Base-by-base conservation (phyloP, 306 rosid species). In the Pyrus betulifolia region DNA sequence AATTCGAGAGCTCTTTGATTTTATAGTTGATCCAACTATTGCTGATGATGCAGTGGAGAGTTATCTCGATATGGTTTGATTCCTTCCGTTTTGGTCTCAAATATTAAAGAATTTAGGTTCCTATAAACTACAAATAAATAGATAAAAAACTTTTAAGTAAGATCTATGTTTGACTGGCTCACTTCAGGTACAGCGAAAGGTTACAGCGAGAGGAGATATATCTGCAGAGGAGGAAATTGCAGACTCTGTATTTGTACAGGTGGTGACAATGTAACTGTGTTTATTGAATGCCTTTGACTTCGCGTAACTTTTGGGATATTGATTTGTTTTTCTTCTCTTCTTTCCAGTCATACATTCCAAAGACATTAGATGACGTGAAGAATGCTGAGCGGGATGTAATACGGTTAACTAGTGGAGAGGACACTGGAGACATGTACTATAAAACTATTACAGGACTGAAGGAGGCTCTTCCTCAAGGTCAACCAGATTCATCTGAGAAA, bases 161-260 rank as follows among this genome's bases (percentile, higher is more conserved):
- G 35, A 22, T 14, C 2, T 38, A 17, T 57, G 3, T 8, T 55
- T 67, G 6, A 78, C 59, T 27, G 2, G 79, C 76, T 11, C 42
- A 52, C 62, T 61, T n/a, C 76, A 91, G 97, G 68, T 88, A 82
- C 94, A 91, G 80, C 85, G 68, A 83, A 88, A 86, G 79, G 82
- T 87, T 61, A 73, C 74, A 73, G 81, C 86, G 0, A 83, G 98
- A 81, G 95, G 91, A 52, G 95, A 87, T 69, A 59, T 87, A 60
- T 79, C 97, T 4, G 86, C 71, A 9, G 97, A 94, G 87, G 97
- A 94, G 57, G 94, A 91, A 82, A 91, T 87, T 78, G 96, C 96
- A 15, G 98, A 91, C 79, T 77, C 81, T 13, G 93, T 91, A 52
- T 90, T 94, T 80, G 81, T 85, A 55, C 89, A 93, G 97, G 95